phyloP scores from a whole-genome alignment of 768 basidiomycete genomes.

The Rhodotorula babjevae region DNA sequence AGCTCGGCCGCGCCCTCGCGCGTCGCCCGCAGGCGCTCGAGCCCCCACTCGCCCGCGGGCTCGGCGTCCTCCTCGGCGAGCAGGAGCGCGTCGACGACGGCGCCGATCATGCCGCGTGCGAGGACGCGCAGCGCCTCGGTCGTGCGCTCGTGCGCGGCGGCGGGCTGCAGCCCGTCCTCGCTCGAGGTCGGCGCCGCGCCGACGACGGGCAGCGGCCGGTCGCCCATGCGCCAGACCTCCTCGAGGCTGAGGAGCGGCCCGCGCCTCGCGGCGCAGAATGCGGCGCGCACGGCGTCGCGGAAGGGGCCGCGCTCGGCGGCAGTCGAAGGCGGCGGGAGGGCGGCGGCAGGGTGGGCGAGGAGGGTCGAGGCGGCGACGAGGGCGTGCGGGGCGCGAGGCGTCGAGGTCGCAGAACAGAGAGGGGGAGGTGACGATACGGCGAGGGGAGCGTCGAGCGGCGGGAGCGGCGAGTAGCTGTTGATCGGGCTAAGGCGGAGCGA shows the following conservation, averaged over 20 bases:
- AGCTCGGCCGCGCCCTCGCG: background rate
- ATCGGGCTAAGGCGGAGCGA: slow-evolving; percentile 25
- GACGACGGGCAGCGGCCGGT: background rate
- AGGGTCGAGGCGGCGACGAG: background rate
- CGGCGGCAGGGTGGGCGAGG: background rate
- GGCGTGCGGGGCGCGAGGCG: background rate
- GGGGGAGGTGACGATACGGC: background rate
- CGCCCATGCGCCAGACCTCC: slow-evolving; percentile 5
- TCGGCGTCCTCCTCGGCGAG: background rate
- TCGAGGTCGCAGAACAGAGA: too few relatives aligned
- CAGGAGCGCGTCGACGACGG: background rate
- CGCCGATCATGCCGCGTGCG: background rate
- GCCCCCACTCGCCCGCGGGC: background rate
- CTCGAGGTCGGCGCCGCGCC: too few relatives aligned
- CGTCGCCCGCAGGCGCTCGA: background rate
- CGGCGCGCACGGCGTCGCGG: background rate
- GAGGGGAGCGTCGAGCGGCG: background rate
- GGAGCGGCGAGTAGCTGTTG: slow-evolving; percentile 30
- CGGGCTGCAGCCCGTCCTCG: background rate
- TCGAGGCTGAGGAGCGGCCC: background rate
- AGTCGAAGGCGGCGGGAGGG: too few relatives aligned
- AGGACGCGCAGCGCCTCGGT: background rate
- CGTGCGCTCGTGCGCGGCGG: background rate
- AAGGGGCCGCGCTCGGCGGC: background rate
- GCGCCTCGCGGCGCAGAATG: background rate